A percentile compares a stretch with the other conserved stretches of the same genome.
Evolutionary conservation across 2,329 filamentous ascomycete genomes (phyloP).

Genomic region (Paracamarosporium sp.): DNA sequence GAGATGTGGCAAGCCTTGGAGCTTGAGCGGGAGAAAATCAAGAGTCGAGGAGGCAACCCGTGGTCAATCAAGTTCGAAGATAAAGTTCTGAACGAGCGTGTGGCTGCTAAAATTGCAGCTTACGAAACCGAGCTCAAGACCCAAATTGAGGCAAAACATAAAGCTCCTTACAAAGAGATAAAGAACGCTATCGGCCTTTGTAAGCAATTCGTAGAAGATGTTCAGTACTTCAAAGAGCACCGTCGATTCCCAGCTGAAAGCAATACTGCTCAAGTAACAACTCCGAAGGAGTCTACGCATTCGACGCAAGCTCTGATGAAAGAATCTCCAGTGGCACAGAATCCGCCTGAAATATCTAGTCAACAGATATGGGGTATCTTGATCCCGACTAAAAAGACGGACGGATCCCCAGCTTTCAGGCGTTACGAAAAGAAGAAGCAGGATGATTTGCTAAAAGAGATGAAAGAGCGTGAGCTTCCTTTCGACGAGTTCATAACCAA

Average conservation of each 20-base stretch:
- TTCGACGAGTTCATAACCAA: neutral
- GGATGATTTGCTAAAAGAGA: neutral
- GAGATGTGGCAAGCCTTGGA: neutral
- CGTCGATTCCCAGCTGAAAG: neutral
- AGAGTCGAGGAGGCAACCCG: neutral
- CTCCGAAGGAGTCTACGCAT: neutral
- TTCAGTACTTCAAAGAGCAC: neutral
- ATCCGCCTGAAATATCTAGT: neutral
- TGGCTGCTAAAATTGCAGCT: neutral
- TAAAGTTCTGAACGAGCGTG: neutral
- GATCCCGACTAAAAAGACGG: neutral
- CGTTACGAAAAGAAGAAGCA: neutral
- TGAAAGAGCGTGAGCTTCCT: neutral
- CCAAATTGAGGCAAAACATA: neutral
- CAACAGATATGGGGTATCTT: neutral
- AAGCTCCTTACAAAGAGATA: too few species aligned
- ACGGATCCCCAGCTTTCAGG: neutral
- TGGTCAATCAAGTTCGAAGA: neutral
- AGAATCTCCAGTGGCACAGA: neutral
- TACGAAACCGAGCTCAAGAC: neutral
- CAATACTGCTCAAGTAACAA: neutral
- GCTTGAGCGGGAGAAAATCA: neutral
- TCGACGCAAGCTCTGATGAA: too few species aligned
- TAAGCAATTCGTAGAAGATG: neutral
- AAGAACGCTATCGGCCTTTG: neutral